Percentiles rank a stretch among this genome's conserved stretches.
Evolutionary conservation across 192 early-diverging fungal species (phyloP).

Genomic region (Endogone sp.): DNA sequence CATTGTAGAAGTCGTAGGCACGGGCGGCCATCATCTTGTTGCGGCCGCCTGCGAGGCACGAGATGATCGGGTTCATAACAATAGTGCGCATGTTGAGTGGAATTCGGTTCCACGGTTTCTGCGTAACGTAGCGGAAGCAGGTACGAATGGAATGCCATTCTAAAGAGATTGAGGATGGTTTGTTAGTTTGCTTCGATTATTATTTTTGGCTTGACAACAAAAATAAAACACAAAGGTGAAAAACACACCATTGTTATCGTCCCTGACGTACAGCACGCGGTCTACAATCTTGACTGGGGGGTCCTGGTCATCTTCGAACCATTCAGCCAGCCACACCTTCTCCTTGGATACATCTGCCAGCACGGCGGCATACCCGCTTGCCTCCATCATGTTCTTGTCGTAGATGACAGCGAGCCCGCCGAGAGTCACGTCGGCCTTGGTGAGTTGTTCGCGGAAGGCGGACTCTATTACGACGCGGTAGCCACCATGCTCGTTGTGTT

Average conservation of each 20-base stretch:
- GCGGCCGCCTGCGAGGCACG: conserved; percentile 82
- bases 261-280: conserved; percentile 67
- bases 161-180: conserved; percentile 15
- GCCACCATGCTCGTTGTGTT: conserved; percentile 68
- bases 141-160: conserved; percentile 81
- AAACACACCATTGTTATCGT: conserved; percentile 45
- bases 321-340: conserved; percentile 76
- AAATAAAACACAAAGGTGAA: neutral
- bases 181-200: neutral
- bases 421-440: conserved; percentile 48
- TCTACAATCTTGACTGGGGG: conserved; percentile 76
- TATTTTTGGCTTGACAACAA: neutral
- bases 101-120: conserved; percentile 86
- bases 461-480: conserved; percentile 78
- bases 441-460: conserved; percentile 71
- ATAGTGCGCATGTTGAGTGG: conserved; percentile 73
- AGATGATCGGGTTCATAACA: conserved; percentile 78
- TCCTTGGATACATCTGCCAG: conserved; percentile 75
- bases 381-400: conserved; percentile 90
- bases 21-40: conserved; percentile 90
- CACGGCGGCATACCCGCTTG: conserved; percentile 76
- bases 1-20: conserved; percentile 83
- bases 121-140: conserved; percentile 87
- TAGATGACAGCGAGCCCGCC: conserved; percentile 82
- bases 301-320: conserved; percentile 65